These are phyloP conservation scores for Penicillium vulpinum DNA, from an alignment of 2,329 filamentous ascomycete genomes.

Conservation along the genomic window DNA sequence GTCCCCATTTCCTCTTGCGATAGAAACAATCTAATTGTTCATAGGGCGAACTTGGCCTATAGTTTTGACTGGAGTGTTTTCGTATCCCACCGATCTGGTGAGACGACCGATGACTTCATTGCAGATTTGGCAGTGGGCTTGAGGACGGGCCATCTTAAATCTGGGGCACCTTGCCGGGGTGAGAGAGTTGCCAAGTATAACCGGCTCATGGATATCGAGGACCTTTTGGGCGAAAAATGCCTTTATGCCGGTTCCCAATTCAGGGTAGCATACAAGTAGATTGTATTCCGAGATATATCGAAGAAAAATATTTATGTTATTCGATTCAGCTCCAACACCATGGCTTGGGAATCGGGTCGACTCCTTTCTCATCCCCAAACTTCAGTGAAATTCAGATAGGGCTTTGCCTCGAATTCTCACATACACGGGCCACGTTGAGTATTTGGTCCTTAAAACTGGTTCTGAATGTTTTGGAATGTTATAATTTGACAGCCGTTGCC, in stretches of 20 bases:
- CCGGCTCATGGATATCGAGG: constrained; percentile 48
- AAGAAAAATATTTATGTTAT: too few relatives aligned
- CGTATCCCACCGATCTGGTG: constrained; percentile 46
- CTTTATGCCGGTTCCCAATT: background rate
- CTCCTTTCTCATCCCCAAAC: too few relatives aligned
- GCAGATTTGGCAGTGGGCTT: constrained; percentile 45
- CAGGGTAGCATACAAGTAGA: background rate
- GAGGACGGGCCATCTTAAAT: constrained; percentile 43
- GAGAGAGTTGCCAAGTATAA: constrained; percentile 49
- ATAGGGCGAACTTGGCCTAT: constrained; percentile 33
- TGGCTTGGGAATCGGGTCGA: too few relatives aligned
- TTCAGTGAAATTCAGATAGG: too few relatives aligned
- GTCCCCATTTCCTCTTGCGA: background rate
- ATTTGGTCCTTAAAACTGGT: too few relatives aligned
- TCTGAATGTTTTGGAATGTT: too few relatives aligned
- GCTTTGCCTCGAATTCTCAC: too few relatives aligned
- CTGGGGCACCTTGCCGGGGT: constrained; percentile 42
- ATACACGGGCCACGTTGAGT: too few relatives aligned
- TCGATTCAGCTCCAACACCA: too few relatives aligned
- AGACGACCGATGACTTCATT: constrained; percentile 49
- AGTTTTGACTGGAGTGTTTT: constrained; percentile 44
- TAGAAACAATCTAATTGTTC: background rate
- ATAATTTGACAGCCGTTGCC: too few relatives aligned
- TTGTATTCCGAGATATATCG: too few relatives aligned
- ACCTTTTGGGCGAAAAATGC: constrained; percentile 23